phyloP scores from a whole-genome alignment of 2,329 filamentous ascomycete species.

The Fusarium illudens region DNA sequence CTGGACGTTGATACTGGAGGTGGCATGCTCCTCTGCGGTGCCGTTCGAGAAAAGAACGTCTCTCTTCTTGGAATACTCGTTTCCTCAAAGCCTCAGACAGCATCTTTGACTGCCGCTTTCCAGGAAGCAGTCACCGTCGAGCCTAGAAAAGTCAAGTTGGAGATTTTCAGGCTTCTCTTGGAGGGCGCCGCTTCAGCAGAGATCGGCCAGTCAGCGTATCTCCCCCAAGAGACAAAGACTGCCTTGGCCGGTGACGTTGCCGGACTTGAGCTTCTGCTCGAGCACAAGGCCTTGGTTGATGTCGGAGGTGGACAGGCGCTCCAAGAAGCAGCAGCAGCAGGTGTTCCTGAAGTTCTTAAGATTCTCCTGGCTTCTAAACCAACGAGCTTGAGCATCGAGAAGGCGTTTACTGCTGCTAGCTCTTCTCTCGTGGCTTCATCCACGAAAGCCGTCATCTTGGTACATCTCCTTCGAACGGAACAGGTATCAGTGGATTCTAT shows the following conservation, averaged over 20 bases:
- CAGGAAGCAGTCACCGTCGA: not conserved
- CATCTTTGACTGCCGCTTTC: constrained; percentile 2
- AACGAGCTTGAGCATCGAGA: not conserved
- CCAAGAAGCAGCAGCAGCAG: constrained; percentile 1
- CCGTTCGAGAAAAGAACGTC: not conserved
- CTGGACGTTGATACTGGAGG: not conserved
- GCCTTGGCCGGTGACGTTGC: not conserved
- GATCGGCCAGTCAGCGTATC: constrained; percentile 12
- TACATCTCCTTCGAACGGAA: not conserved
- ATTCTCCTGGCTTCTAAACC: not conserved
- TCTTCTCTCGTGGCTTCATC: not conserved
- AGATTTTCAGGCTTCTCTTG: not conserved
- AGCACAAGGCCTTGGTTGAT: constrained; percentile 15
- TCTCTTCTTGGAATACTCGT: not conserved
- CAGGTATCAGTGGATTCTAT: not conserved
- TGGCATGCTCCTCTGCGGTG: not conserved
- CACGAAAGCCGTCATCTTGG: constrained; percentile 4
- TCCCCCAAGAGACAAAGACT: not conserved
- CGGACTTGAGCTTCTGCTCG: not conserved
- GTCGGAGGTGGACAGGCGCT: constrained; percentile 1
- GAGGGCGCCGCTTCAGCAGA: not conserved
- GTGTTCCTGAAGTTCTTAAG: constrained; percentile 1
- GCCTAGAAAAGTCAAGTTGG: not conserved
- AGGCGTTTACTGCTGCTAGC: constrained; percentile 8
- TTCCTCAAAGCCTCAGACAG: accelerated